phyloP scores from a whole-genome alignment of 1,284 basidiomycete genomes.

The Peniophora sp. region DNA sequence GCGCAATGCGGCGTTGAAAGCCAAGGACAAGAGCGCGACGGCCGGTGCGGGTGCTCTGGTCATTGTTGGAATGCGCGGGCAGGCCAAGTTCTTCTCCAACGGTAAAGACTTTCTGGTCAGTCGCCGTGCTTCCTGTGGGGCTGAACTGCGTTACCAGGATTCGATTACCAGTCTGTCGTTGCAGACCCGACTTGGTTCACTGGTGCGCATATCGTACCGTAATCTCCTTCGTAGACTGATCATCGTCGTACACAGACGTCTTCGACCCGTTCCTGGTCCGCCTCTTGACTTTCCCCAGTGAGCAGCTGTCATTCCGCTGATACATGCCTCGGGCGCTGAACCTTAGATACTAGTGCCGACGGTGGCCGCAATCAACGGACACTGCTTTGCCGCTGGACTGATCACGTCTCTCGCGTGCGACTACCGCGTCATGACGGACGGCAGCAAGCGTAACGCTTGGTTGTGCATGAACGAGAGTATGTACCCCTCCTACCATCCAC shows the following conservation, averaged over 20 bases:
- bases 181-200: constrained; percentile 70
- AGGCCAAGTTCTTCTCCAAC: constrained; percentile 88
- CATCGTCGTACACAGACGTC: constrained; percentile 14
- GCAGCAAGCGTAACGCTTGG: constrained; percentile 72
- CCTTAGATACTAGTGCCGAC: constrained; percentile 51
- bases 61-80: constrained; percentile 62
- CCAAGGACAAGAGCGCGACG: constrained; percentile 23
- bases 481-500: constrained; percentile 1
- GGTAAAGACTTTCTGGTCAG: constrained; percentile 32
- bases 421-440: constrained; percentile 85
- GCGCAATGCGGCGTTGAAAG: constrained; percentile 33
- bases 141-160: constrained; percentile 31
- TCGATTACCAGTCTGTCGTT: constrained; percentile 62
- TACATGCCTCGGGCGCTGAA: background rate
- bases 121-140: background rate
- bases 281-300: constrained; percentile 65
- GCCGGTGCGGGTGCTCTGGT: constrained; percentile 65
- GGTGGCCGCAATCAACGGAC: constrained; percentile 86
- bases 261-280: constrained; percentile 26
- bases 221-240: constrained; percentile 6
- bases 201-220: constrained; percentile 34
- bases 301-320: constrained; percentile 16
- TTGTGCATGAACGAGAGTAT: constrained; percentile 89
- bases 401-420: constrained; percentile 80
- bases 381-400: constrained; percentile 84